Evolutionary conservation across 345 rosid species (phyloP), one percentile per base, ranked within the genome.

Genomic region (Noccaea caerulescens): DNA sequence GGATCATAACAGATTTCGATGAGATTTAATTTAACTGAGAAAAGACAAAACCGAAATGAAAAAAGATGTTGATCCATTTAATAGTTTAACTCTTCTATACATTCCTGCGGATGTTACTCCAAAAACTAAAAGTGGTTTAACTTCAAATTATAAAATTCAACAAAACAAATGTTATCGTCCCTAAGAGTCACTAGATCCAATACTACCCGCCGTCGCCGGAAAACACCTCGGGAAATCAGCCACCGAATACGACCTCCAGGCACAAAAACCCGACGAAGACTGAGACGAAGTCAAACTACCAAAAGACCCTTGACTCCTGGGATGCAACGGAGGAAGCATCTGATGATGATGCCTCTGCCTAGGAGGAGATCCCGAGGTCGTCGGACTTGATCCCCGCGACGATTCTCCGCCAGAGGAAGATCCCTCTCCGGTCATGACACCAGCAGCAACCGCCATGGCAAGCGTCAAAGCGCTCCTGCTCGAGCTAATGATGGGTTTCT

Each of bases 401-500:
- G 86, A 46, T 10, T 64, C 76, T 7, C 65, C 75, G 0, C 88
- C 84, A 1, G 85, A 74, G 10, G 74, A 77, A 72, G 88, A 87
- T n/a, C 86, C 94, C 0, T 85, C 87, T 47, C 86, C 73, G 73
- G 80, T 73, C 92, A 88, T 72, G 10, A 85, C 88, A 3, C 90
- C 85, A 8, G 70, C 70, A 51, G 87, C 79, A 87, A 89, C 77
- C 13, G 89, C 93, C 43, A 93, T 84, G 0, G 95, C 95, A 0
- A 93, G 75, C 10, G 96, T 89, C 75, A 93, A 64, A 0, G 90
- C 79, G 68, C 97, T 91, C 54, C 75, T 72, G 75, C 95, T 87
- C 1, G 90, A 71, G 46, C 79, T 80, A 25, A 70, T 69, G 53
- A 89, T 73, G 0, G 86, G 79, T 54, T 88, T 80, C 80, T 87